Evolutionary conservation across 352 stramenopile genomes (phyloP), one percentile per base, ranked within the genome.

Genomic region (Globisporangium heterothallicum): DNA sequence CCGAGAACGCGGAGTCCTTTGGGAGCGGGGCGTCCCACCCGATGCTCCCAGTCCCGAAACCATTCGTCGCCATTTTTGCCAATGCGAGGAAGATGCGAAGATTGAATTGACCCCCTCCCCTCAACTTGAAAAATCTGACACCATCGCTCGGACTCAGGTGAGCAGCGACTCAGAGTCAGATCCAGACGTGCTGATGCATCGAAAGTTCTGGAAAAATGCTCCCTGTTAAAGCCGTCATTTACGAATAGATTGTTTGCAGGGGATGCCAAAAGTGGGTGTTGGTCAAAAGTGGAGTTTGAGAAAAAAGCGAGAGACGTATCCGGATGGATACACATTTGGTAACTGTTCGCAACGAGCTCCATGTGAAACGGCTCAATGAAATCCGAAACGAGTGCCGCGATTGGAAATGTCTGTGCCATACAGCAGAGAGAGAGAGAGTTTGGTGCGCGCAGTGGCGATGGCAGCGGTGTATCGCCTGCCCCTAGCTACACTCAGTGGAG

Each of bases 1-100:
- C n/a, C n/a, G 40, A 42, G 18, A 54, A 49, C 10, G 45, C 41
- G 4, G 52, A 22, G 2, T 40, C 44, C 12, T 51, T 21, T 0
- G 61, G 21, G 1, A 86, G 59, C 34, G 67, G 70, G 9, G 73
- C 65, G 26, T 86, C 73, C 72, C 65, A 80, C 34, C 71, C 73
- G 25, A 85, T 63, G 56, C 68, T 78, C 30, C 53, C 45, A 12
- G 40, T 18, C 8, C 19, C 19, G 2, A 45, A 27, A n/a, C 40
- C 40, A 45, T 16, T 45, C 18, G 12, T n/a, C n/a, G n/a, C n/a
- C n/a, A n/a, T n/a, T n/a, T n/a, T n/a, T n/a, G n/a, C n/a, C n/a
- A n/a, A n/a, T n/a, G n/a, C n/a, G n/a, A n/a, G n/a, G n/a, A n/a
- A 47, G 6, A 30, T 32, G 18, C 14, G 18, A 2, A 3, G 27